Evolutionary conservation across 2,329 filamentous ascomycete species (phyloP).

Genomic region (Tolypocladium ophioglossoides): DNA sequence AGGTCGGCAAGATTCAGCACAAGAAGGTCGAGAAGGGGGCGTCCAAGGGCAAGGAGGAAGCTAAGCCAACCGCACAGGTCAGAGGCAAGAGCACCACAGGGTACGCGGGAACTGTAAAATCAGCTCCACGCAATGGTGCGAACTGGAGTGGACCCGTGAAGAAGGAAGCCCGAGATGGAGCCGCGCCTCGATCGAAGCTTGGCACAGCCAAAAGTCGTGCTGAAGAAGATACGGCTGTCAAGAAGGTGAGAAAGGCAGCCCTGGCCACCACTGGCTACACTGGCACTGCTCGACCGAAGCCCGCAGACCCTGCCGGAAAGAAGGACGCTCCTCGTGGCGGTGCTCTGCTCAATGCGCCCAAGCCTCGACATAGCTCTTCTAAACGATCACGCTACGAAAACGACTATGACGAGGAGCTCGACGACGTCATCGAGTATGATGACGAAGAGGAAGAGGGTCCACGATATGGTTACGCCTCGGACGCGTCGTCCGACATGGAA

Average conservation of each 20-base stretch:
- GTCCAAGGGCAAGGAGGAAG: constrained; percentile 39
- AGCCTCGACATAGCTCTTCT: constrained; percentile 15
- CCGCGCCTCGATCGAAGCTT: constrained; percentile 1
- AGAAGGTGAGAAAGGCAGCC: constrained; percentile 52
- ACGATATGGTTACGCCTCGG: constrained; percentile 48
- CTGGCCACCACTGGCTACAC: constrained; percentile 54
- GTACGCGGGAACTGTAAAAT: constrained; percentile 22
- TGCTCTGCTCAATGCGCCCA: constrained; percentile 25
- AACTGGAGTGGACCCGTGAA: constrained; percentile 7
- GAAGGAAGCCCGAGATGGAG: constrained; percentile 1
- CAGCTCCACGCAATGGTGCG: constrained; percentile 13
- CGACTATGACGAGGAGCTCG: constrained; percentile 53
- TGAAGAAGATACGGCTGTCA: constrained; percentile 32
- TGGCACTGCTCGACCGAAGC: constrained; percentile 51
- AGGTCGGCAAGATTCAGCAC: constrained; percentile 63
- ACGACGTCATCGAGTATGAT: constrained; percentile 52
- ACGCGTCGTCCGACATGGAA: constrained; percentile 68
- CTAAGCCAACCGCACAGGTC: constrained; percentile 17
- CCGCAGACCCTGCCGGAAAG: constrained; percentile 22
- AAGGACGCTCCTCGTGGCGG: constrained; percentile 26
- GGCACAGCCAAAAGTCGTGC: constrained; percentile 9
- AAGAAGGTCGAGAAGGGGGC: constrained; percentile 58
- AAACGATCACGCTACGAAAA: constrained; percentile 35
- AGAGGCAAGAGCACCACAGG: constrained; percentile 14
- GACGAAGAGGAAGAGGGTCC: constrained; percentile 39